Conservation (phyloP, 2,329 filamentous ascomycete species). For the Pochonia chlamydosporia region DNA sequence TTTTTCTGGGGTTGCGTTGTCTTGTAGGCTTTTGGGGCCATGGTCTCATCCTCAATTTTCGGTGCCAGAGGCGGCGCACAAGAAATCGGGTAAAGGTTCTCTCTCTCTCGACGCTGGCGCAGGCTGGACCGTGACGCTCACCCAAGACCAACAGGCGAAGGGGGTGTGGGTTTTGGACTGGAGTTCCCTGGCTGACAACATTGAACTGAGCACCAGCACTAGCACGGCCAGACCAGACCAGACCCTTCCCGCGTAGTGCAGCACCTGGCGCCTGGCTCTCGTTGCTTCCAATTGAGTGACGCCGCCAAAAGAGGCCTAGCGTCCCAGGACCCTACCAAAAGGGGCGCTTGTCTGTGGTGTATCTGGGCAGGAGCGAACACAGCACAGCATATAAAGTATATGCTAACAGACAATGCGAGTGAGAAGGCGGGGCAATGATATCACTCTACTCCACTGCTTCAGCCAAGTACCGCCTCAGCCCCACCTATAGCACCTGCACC, state of each 20-base stretch:
- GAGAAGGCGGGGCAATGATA: too few relatives aligned
- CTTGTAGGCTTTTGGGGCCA: conserved; percentile 31
- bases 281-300: not conserved
- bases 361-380: too few relatives aligned
- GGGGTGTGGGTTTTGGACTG: conserved; percentile 12
- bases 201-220: not conserved
- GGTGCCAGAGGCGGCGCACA: conserved; percentile 34
- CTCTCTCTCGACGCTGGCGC: conserved; percentile 14
- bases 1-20: conserved; percentile 26
- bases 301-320: not conserved
- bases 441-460: not conserved
- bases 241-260: conserved; percentile 6
- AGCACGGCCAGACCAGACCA: not conserved
- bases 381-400: not conserved
- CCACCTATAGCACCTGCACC: not conserved
- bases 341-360: not conserved
- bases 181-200: conserved; percentile 2
- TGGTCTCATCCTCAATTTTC: conserved; percentile 35
- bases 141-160: conserved; percentile 13
- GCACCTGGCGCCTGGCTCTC: not conserved
- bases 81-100: conserved; percentile 28
- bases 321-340: not conserved
- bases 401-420: not conserved
- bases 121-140: conserved; percentile 19
- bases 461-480: not conserved